Evolutionary conservation across 176 grass and related monocot genomes (phyloP), one percentile per base, ranked within the genome.

Genomic region (Lolium perenne): DNA sequence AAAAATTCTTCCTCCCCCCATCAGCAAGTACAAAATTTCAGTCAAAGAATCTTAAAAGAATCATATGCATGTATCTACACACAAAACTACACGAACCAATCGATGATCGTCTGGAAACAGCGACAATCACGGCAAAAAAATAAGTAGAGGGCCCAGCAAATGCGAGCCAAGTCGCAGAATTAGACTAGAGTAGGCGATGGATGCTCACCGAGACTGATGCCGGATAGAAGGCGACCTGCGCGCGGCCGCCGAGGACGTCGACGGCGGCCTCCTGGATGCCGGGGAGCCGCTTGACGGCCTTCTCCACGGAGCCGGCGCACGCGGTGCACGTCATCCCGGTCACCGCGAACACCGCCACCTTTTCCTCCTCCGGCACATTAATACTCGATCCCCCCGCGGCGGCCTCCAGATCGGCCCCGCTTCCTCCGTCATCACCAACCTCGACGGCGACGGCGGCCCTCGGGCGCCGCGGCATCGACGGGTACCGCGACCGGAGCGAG

Each of bases 241-340:
- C 93, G 16, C 88, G 91, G 83, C 88, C 83, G 16, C 91, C 90
- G 38, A 98, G 92, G 45, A 98, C 92, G 69, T 98, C 96, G 49
- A 92, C 91, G 45, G 96, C 91, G 21, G 92, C 96, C 38, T 98
- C 92, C 8, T 94, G 90, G 86, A 98, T 98, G 56, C 93, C 96
- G 3, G 84, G 93, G 41, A 98, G 91, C 71, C 96, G 83, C 90
- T 98, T 95, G 55, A 98, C 82, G 18, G 96, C 93, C 90, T 98
- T 98, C 94, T 98, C 93, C 22, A 98, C 92, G 14, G 96, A 95
- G 18, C 93, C 93, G 8, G 93, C 92, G 85, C 96, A 98, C 23
- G 96, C 96, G 2, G 93, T 79, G 68, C 93, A 98, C 64, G 92
- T 95, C 94, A 95, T 92, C 50, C 96, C 96, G 38, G 88, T 58